phyloP scores from a whole-genome alignment of 768 basidiomycete genomes.

The Mycena leptocephala region DNA sequence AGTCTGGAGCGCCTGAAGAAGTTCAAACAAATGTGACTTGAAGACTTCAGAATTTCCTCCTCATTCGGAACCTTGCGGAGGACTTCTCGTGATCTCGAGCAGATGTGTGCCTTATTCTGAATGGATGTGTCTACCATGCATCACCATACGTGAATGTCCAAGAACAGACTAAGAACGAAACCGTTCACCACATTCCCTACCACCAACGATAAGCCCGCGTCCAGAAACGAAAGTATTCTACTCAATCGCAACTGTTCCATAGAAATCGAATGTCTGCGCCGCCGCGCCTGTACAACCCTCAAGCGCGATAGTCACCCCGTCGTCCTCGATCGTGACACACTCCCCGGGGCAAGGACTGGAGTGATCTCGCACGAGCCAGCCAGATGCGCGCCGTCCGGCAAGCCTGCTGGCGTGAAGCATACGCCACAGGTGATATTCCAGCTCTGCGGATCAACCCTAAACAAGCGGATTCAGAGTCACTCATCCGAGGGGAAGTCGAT shows the following conservation, averaged over 20 bases:
- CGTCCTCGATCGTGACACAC: neutral
- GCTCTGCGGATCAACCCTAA: neutral
- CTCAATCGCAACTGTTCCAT: neutral
- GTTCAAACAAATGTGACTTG: too few species aligned
- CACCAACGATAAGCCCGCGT: neutral
- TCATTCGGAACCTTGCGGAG: too few species aligned
- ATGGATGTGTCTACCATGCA: too few species aligned
- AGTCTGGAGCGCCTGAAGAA: too few species aligned
- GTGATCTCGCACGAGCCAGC: neutral
- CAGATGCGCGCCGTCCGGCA: neutral
- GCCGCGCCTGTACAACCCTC: neutral
- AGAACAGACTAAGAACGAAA: too few species aligned
- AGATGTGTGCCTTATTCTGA: too few species aligned
- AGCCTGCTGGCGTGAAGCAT: neutral
- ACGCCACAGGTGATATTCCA: neutral
- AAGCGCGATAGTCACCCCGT: neutral
- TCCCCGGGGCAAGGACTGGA: neutral
- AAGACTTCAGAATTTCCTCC: too few species aligned
- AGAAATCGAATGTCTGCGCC: neutral
- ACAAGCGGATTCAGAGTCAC: neutral
- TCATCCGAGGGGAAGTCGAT: neutral
- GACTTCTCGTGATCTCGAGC: too few species aligned
- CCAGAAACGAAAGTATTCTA: neutral
- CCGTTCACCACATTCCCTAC: too few species aligned
- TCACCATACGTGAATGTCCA: too few species aligned